Evolutionary conservation across 352 stramenopile genomes (phyloP), one percentile per base, ranked within the genome.

Genomic region (Pythium grandisporangium): DNA sequence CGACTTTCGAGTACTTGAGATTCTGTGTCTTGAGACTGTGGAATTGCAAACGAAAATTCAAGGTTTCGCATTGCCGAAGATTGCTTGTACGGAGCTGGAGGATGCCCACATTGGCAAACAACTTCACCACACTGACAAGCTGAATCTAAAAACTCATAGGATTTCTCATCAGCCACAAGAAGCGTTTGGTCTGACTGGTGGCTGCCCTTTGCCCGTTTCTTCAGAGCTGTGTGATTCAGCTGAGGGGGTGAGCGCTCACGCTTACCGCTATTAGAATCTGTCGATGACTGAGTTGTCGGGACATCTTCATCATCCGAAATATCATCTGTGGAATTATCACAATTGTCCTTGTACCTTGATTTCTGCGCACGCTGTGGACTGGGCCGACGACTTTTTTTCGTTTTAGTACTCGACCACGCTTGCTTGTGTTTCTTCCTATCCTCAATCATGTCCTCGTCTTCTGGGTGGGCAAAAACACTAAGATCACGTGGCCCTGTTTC

Each of bases 21-120:
- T 21, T 84, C 56, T 14, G 49, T 65, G 10, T 84, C 72, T 37
- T 84, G 63, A 4, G 75, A 84, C 16, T 73, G 59, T 3, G 68
- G 70, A 35, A 66, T 66, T 5, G 70, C 54, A 47, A 84, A 84
- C 4, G 72, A 75, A 37, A 86, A 78, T 35, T 84, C 61, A 30
- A 86, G 58, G 6, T 67, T 81, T 14, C 70, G 70, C 21, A 76
- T 82, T 29, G 62, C 57, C 2, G 50, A 48, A 2, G 58, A 66
- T 13, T 46, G 26, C 21, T 12, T 11, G n/a, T n/a, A n/a, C 40
- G 42, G 42, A 44, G 26, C 14, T 19, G 16, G 14, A 6, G 22
- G 16, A n/a, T 14, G 22, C 26, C 22, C 17, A 25, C 58, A 70
- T 11, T 39, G 12, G 35, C 56, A 74, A 1, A 55, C 36, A 6